Evolutionary conservation across 1,284 basidiomycete genomes (phyloP), one percentile per base, ranked within the genome.

Genomic region (Boletellus dicymbophilus): DNA sequence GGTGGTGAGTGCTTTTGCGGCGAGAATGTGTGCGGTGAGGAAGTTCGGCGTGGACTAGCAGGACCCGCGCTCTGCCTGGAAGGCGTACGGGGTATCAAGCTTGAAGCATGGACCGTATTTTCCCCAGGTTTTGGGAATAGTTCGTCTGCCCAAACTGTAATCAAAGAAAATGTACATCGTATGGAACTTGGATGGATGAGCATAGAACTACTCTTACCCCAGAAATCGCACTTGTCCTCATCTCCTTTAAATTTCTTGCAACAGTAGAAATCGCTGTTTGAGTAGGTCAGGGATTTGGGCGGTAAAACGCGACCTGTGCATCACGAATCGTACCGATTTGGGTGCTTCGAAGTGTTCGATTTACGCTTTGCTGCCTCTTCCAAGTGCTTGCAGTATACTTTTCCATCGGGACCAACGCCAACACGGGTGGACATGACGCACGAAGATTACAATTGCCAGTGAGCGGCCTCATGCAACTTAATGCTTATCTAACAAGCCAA

Each of bases 281-380:
- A 38, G 40, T 37, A 46, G 28, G 49, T 51, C 25, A 61, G 51
- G 34, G 26, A 39, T 33, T 43, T 13, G 34, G 28, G 39, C 9
- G 9, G 20, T 25, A 23, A 30, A 44, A 37, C 23, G n/a, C 22
- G 37, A 11, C 23, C n/a, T 15, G n/a, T 44, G 25, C 18, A 49
- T 34, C 39, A 18, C 44, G 18, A 46, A 44, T 34, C 65, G 49
- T 40, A 63, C 61, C 61, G 61, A 49, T 63, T 49, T 25, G 46
- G 58, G 33, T 65, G 43, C 43, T 46, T 53, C 7, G 49, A 13
- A 22, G 44, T 63, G 12, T 28, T 53, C 22, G 63, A 51, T 28
- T 25, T 64, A 25, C 48, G 63, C 46, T 46, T 63, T 23, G 37
- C 61, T 12, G 61, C 65, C 38, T 67, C 63, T 21, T 63, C 61